These are phyloP conservation scores for Akanthomyces uredinophilus DNA, from an alignment of 2,329 filamentous ascomycete species.

Conservation along the genomic window DNA sequence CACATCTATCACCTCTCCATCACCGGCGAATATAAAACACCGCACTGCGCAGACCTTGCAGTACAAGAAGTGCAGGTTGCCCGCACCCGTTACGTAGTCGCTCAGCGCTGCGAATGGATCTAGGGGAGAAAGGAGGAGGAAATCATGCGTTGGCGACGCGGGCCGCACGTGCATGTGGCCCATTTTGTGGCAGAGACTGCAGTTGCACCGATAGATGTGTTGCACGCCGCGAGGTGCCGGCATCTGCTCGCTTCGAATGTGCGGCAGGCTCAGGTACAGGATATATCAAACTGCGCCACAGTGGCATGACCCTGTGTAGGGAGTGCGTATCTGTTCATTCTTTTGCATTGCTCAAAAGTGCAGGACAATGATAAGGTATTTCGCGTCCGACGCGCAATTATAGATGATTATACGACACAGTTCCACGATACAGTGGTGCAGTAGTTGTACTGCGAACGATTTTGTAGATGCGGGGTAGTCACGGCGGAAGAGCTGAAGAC, in stretches of 20 bases:
- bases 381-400: background rate
- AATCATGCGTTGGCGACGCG: background rate
- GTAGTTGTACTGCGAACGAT: background rate
- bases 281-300: background rate
- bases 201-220: conserved; percentile 12
- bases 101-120: background rate
- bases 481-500: too few relatives aligned
- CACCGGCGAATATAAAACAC: conserved; percentile 6
- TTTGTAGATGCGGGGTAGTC: background rate
- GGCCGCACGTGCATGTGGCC: conserved; percentile 10
- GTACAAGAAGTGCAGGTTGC: conserved; percentile 6
- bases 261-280: background rate
- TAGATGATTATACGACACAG: background rate
- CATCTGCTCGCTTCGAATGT: background rate
- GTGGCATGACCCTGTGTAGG: conserved; percentile 5
- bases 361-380: background rate
- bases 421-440: background rate
- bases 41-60: conserved; percentile 8
- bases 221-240: conserved; percentile 1
- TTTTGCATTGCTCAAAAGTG: background rate
- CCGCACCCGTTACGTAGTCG: background rate
- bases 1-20: background rate
- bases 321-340: background rate
- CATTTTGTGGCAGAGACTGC: conserved; percentile 10
- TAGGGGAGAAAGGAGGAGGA: background rate